A percentile compares a stretch with the other conserved stretches of the same genome.
Conservation (phyloP, 306 rosid genomes). For the Dryas drummondii region DNA sequence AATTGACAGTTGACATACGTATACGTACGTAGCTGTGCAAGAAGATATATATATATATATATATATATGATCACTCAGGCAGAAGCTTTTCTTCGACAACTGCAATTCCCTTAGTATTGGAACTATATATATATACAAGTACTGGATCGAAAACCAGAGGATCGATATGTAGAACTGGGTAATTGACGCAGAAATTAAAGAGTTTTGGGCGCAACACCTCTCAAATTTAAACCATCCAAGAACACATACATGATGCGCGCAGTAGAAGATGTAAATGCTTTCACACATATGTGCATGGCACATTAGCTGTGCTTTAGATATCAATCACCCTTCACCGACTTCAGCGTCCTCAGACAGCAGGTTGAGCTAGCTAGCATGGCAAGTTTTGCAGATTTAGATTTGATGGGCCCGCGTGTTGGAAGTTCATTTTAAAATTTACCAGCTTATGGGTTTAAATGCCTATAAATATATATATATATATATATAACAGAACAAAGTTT, state of each 20-base stretch:
- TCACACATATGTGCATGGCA: background rate
- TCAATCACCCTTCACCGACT: background rate
- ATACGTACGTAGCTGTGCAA: constrained; percentile 1
- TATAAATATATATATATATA: background rate
- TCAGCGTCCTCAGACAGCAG: background rate
- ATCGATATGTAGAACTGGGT: background rate
- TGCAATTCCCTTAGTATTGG: background rate
- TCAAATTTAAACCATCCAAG: background rate
- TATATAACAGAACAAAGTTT: background rate
- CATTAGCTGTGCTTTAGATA: background rate
- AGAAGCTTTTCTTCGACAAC: background rate
- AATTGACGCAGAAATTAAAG: background rate
- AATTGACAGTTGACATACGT: background rate
- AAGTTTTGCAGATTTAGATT: constrained; percentile 13
- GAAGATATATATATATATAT: background rate
- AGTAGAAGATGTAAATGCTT: background rate
- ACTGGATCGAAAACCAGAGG: too few relatives aligned
- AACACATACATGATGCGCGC: background rate
- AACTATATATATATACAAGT: background rate
- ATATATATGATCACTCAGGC: background rate
- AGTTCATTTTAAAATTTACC: background rate
- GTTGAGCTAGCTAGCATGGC: background rate
- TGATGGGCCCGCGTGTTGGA: constrained; percentile 4
- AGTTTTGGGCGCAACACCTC: background rate
- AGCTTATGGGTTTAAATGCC: background rate